Conservation (phyloP, 495 filamentous ascomycete species). For the Pseudoneurospora amorphoporcata region DNA sequence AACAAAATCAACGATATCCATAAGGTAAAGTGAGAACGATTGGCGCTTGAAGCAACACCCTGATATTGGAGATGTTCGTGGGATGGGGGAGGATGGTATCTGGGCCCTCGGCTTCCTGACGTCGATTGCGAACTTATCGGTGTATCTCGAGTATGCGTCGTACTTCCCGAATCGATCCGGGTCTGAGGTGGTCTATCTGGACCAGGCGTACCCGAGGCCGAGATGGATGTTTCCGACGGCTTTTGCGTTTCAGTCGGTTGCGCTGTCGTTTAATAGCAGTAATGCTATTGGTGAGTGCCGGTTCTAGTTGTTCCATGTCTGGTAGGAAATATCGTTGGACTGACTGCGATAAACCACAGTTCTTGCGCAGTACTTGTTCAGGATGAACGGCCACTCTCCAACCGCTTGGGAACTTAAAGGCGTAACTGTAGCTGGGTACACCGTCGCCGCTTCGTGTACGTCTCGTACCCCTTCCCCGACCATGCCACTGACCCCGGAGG, state of each 20-base stretch:
- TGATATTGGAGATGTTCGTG: not conserved
- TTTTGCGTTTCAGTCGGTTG: slow-evolving; percentile 48
- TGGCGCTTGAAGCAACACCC: not conserved
- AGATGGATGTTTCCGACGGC: slow-evolving; percentile 50
- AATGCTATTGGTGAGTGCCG: slow-evolving; percentile 49
- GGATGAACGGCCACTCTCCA: slow-evolving; percentile 33
- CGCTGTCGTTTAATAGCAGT: slow-evolving; percentile 52
- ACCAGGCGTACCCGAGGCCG: slow-evolving; percentile 54
- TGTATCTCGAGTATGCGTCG: slow-evolving; percentile 51
- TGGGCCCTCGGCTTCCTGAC: slow-evolving; percentile 51
- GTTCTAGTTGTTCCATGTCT: not conserved
- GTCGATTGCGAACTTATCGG: slow-evolving; percentile 35
- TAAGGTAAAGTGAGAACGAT: not conserved
- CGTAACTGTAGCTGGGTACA: slow-evolving; percentile 50
- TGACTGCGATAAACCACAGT: slow-evolving; percentile 1
- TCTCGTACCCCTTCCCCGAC: not conserved
- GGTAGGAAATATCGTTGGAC: not conserved
- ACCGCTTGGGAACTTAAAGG: slow-evolving; percentile 53
- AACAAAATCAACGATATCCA: not conserved
- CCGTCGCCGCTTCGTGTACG: slow-evolving; percentile 39
- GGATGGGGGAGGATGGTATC: slow-evolving; percentile 6
- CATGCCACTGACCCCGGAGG: not conserved
- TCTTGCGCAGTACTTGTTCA: slow-evolving; percentile 46
- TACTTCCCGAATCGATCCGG: slow-evolving; percentile 58
- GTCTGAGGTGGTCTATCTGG: slow-evolving; percentile 54